These are phyloP conservation scores for Epichloe typhina DNA, from an alignment of 2,329 filamentous ascomycete genomes.

Conservation along the genomic window DNA sequence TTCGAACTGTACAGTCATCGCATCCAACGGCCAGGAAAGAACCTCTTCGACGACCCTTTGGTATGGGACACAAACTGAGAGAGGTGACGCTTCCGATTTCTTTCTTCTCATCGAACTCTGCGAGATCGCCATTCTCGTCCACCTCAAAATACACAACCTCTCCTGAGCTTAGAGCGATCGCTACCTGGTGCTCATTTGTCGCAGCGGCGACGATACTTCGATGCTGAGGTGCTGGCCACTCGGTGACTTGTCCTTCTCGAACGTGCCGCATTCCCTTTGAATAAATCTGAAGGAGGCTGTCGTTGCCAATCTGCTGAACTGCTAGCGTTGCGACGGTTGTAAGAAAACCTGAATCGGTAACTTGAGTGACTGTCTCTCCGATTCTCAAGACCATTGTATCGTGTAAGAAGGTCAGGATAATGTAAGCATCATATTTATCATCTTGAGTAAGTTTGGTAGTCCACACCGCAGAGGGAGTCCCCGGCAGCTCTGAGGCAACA, in stretches of 20 bases:
- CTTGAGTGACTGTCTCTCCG: constrained; percentile 91
- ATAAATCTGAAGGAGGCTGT: constrained; percentile 85
- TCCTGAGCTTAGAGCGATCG: constrained; percentile 83
- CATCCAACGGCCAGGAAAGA: constrained; percentile 92
- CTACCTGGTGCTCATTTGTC: constrained; percentile 89
- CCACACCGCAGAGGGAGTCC: constrained; percentile 86
- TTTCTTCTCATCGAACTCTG: constrained; percentile 89
- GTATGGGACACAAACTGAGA: constrained; percentile 80
- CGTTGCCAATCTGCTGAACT: constrained; percentile 85
- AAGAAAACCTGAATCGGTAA: constrained; percentile 84
- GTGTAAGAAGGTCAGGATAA: constrained; percentile 85
- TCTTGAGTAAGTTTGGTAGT: constrained; percentile 74
- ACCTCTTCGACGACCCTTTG: constrained; percentile 72
- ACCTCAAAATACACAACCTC: constrained; percentile 98
- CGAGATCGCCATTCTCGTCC: constrained; percentile 78
- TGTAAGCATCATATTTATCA: constrained; percentile 86
- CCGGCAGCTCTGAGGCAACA: constrained; percentile 82
- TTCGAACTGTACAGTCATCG: constrained; percentile 89
- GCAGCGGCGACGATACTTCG: constrained; percentile 88
- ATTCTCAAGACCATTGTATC: constrained; percentile 90
- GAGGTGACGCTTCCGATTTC: constrained; percentile 92
- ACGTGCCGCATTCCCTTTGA: constrained; percentile 91
- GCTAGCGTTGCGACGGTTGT: constrained; percentile 80
- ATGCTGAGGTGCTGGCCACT: constrained; percentile 89
- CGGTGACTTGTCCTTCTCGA: constrained; percentile 63